Evolutionary conservation across 306 rosid genomes (phyloP), one percentile per base, ranked within the genome.

Genomic region (Glycyrrhiza uralensis): DNA sequence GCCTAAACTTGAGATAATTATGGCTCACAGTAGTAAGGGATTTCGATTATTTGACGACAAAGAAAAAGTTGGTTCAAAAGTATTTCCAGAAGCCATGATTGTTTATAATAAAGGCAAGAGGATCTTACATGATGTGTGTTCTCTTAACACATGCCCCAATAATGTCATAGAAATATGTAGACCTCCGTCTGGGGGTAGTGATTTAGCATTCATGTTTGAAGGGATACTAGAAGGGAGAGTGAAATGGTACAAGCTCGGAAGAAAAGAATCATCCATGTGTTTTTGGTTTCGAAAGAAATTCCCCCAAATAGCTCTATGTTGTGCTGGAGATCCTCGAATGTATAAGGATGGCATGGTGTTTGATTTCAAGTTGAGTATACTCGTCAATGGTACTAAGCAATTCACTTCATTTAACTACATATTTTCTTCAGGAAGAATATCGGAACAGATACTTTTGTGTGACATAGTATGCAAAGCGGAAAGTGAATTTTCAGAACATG

Each of bases 351-450:
- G 22, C 35, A 66, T 15, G 18, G 1, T 61, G 2, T 35, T 49
- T 7, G 35, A 47, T 38, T 73, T 73, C 41, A 49, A 38, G 62
- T 23, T 60, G 8, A 8, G 39, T 20, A 63, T 47, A 18, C 29
- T 73, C 42, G 36, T 73, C n/a, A 73, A 73, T 73, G 41, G 62
- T n/a, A 46, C 24, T 44, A 57, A 11, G 3, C 72, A 64, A n/a
- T 28, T 75, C 15, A 52, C 6, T 54, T 29, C 66, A n/a, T 39
- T 49, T 39, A 23, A 54, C 15, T 42, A 41, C 36, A 36, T 64
- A 28, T 19, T n/a, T 20, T 39, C 22, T 4, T 1, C 5, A 58
- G 44, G 19, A 58, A 58, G 5, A 7, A 18, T 4, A 9, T 7
- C 11, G 13, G 6, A 14, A 2, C 28, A 33, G 15, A 24, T 9